Conservation (phyloP, 2,329 filamentous ascomycete genomes). For the Fusarium nanum region DNA sequence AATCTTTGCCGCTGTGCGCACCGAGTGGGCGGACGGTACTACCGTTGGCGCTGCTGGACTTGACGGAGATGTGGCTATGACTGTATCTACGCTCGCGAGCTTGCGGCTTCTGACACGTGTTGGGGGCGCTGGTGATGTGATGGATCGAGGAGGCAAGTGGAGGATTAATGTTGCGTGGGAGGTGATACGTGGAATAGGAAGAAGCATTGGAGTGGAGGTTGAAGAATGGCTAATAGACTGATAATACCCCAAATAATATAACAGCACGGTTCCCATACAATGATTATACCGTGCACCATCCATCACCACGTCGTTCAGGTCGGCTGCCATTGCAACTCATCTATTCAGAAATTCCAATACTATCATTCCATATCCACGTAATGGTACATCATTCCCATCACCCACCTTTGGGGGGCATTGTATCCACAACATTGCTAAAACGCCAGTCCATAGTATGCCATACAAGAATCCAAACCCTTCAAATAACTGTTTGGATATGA, state of each 20-base stretch:
- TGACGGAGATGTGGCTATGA: conserved; percentile 70
- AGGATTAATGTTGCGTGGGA: conserved; percentile 85
- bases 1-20: conserved; percentile 76
- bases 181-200: conserved; percentile 74
- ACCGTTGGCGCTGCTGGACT: conserved; percentile 50
- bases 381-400: conserved; percentile 38
- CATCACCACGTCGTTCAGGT: conserved; percentile 7
- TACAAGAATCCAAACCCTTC: conserved; percentile 28
- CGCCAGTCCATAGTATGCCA: conserved; percentile 39
- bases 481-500: conserved; percentile 28
- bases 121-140: conserved; percentile 68
- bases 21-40: conserved; percentile 61
- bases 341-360: conserved; percentile 34
- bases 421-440: conserved; percentile 22
- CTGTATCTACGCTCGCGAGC: conserved; percentile 78
- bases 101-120: conserved; percentile 76
- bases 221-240: conserved; percentile 80
- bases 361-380: conserved; percentile 41
- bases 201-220: conserved; percentile 81
- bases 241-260: conserved; percentile 16
- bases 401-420: conserved; percentile 12
- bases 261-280: background rate
- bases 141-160: conserved; percentile 80
- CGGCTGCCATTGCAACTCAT: conserved; percentile 24
- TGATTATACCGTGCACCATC: background rate